Conservation (phyloP, 495 filamentous ascomycete species). For the Podospora anserina region DNA sequence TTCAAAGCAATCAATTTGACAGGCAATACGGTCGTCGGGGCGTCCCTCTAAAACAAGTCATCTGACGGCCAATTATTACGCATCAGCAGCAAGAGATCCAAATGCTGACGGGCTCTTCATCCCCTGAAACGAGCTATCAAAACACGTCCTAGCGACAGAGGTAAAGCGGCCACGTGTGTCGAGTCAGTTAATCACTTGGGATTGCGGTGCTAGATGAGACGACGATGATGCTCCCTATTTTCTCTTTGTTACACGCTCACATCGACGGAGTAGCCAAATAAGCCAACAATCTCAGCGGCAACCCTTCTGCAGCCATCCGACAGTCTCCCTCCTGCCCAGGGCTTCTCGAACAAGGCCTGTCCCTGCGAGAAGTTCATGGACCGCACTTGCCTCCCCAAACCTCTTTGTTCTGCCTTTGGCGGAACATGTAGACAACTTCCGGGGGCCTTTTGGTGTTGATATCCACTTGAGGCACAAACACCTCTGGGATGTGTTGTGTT, state of each 20-base stretch:
- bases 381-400: conserved; percentile 51
- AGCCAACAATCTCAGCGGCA: conserved; percentile 18
- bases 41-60: background rate
- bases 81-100: background rate
- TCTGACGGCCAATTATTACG: background rate
- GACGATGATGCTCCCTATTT: conserved; percentile 26
- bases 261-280: conserved; percentile 33
- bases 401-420: conserved; percentile 42
- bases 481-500: background rate
- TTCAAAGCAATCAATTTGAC: background rate
- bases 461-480: conserved; percentile 4
- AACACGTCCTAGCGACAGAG: background rate
- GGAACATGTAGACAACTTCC: conserved; percentile 20
- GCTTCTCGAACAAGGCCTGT: conserved; percentile 43
- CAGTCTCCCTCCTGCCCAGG: conserved; percentile 42
- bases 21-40: background rate
- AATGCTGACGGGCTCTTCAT: background rate
- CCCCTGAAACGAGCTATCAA: background rate
- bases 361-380: conserved; percentile 41
- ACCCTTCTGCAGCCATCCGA: conserved; percentile 53
- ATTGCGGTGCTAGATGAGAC: conserved; percentile 32
- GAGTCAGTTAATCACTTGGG: conserved; percentile 44
- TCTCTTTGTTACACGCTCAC: conserved; percentile 43
- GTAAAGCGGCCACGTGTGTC: conserved; percentile 45
- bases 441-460: background rate